Evolutionary conservation across 2,329 filamentous ascomycete genomes (phyloP).

Genomic region (Pseudogymnoascus sp.): DNA sequence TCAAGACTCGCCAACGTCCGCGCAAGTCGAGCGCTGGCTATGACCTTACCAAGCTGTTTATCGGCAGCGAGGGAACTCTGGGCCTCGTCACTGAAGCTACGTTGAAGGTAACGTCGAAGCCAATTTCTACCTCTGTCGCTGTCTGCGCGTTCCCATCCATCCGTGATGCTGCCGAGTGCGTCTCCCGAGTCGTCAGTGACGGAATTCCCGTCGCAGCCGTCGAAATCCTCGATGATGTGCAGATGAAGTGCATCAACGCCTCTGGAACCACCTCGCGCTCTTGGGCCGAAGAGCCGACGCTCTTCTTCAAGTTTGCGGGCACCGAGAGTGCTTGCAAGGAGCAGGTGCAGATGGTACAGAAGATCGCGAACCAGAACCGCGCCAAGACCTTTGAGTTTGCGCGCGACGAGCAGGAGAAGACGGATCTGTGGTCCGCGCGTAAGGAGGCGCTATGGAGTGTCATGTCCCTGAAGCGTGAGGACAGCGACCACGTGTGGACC

Average conservation of each 20-base stretch:
- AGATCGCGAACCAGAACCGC: slow-evolving; percentile 52
- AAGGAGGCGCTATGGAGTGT: slow-evolving; percentile 81
- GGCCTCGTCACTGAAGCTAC: slow-evolving; percentile 87
- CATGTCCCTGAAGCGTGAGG: slow-evolving; percentile 53
- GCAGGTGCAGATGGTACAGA: slow-evolving; percentile 61
- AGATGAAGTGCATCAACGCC: slow-evolving; percentile 66
- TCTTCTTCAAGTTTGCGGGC: slow-evolving; percentile 80
- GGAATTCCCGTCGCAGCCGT: slow-evolving; percentile 85
- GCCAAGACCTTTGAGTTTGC: slow-evolving; percentile 73
- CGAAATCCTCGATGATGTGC: slow-evolving; percentile 84
- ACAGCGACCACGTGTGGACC: slow-evolving; percentile 70
- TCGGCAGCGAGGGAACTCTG: slow-evolving; percentile 85
- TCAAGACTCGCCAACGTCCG: slow-evolving; percentile 82
- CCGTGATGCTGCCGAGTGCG: slow-evolving; percentile 47
- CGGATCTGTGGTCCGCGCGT: slow-evolving; percentile 72
- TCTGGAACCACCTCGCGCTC: slow-evolving; percentile 56
- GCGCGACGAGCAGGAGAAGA: slow-evolving; percentile 57
- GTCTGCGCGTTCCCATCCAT: slow-evolving; percentile 54
- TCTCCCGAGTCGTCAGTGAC: slow-evolving; percentile 68
- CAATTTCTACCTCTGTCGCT: slow-evolving; percentile 71
- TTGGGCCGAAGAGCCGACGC: slow-evolving; percentile 66
- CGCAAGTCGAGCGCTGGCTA: slow-evolving; percentile 89
- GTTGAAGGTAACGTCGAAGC: slow-evolving; percentile 75
- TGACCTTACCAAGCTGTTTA: slow-evolving; percentile 81
- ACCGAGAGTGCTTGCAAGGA: slow-evolving; percentile 66